Percentiles rank a stretch among this genome's conserved stretches.
Conservation (phyloP, 495 filamentous ascomycete species). For the Trichodelitschia bisporula region DNA sequence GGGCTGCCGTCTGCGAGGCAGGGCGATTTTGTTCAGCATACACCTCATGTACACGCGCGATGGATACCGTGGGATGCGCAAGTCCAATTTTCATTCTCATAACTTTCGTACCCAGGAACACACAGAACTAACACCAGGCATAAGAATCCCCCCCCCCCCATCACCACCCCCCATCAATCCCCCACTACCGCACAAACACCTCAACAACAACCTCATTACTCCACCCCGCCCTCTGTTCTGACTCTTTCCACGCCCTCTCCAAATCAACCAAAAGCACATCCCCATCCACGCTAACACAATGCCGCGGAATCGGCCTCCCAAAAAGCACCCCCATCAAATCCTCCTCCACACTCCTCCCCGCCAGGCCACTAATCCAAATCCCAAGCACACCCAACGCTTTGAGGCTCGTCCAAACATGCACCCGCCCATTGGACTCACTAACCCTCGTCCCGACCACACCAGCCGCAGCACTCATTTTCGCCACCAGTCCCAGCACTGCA, state of each 20-base stretch:
- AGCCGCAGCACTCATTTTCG: conserved; percentile 74
- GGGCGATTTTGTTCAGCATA: too few species aligned
- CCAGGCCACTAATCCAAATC: conserved; percentile 46
- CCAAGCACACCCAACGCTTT: conserved; percentile 69
- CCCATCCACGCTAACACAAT: conserved; percentile 34
- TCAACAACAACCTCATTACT: conserved; percentile 62
- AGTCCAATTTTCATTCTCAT: background rate
- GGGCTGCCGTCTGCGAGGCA: too few species aligned
- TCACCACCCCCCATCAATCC: too few species aligned
- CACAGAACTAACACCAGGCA: background rate
- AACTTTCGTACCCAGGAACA: background rate
- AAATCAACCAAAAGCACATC: conserved; percentile 58
- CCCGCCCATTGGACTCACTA: conserved; percentile 28
- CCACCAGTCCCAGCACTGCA: conserved; percentile 57
- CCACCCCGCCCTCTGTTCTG: conserved; percentile 49
- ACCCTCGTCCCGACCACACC: conserved; percentile 39
- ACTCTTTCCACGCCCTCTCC: conserved; percentile 49
- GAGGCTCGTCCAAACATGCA: conserved; percentile 37
- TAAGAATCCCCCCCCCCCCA: too few species aligned
- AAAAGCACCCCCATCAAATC: conserved; percentile 57
- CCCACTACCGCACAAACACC: too few species aligned
- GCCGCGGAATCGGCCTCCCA: conserved; percentile 37
- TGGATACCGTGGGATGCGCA: too few species aligned
- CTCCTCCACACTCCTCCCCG: conserved; percentile 28
- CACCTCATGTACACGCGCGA: too few species aligned